Evolutionary conservation across 345 rosid genomes (phyloP).

Genomic region (Populus ilicifolia): DNA sequence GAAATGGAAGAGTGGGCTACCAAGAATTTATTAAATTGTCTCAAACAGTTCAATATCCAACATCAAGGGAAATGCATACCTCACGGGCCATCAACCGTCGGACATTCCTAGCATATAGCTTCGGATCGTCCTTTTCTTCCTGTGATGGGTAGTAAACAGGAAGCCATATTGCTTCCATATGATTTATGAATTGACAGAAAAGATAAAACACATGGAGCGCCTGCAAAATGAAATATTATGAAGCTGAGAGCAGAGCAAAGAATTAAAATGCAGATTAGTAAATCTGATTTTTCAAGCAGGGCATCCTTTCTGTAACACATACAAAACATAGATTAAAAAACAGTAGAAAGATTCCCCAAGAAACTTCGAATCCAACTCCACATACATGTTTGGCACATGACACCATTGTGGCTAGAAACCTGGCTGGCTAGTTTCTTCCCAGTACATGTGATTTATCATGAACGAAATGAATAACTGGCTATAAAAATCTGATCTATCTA

Average conservation of each 20-base stretch:
- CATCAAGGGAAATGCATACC: conserved; percentile 40
- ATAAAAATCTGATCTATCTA: too few relatives aligned
- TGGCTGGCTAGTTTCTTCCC: not conserved
- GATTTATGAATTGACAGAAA: conserved; percentile 84
- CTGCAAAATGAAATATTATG: conserved; percentile 34
- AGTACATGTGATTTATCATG: not conserved
- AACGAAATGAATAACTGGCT: not conserved
- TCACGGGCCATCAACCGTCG: conserved; percentile 81
- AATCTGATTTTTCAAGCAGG: not conserved
- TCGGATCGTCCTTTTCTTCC: conserved; percentile 84
- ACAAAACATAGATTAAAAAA: not conserved
- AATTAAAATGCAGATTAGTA: not conserved
- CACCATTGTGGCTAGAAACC: not conserved
- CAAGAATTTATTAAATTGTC: not conserved
- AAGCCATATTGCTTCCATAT: conserved; percentile 67
- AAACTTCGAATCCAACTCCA: not conserved
- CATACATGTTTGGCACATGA: not conserved
- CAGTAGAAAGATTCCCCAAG: not conserved
- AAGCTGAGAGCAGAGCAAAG: not conserved
- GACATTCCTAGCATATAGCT: conserved; percentile 79
- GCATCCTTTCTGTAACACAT: not conserved
- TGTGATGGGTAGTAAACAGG: conserved; percentile 87
- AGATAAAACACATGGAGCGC: conserved; percentile 79
- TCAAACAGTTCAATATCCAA: not conserved
- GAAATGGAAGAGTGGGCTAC: not conserved